Conservation (phyloP, 2,329 filamentous ascomycete genomes). For the Fusarium nodosum region DNA sequence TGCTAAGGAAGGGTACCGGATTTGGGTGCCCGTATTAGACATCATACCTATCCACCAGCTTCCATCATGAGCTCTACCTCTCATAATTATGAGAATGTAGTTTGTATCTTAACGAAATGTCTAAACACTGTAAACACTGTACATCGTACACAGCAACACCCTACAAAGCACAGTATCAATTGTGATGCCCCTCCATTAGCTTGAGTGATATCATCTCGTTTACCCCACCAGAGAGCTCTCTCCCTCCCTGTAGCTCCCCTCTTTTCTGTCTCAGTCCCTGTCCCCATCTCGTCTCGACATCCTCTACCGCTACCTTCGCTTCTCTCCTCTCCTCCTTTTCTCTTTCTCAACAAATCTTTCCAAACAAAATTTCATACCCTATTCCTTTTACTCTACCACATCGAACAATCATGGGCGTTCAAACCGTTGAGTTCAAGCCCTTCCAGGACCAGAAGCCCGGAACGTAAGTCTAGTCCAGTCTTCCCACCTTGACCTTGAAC, state of each 20-base stretch:
- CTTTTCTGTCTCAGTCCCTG: conserved; percentile 41
- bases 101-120: conserved; percentile 21
- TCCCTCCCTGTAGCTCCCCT: conserved; percentile 46
- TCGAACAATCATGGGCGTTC: conserved; percentile 71
- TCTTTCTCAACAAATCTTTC: conserved; percentile 40
- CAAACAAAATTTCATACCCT: not conserved
- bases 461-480: conserved; percentile 78
- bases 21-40: not conserved
- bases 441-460: conserved; percentile 98
- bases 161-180: conserved; percentile 41
- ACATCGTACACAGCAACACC: fast-evolving
- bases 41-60: conserved; percentile 4
- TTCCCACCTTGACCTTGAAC: conserved; percentile 17
- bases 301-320: conserved; percentile 23
- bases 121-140: conserved; percentile 32
- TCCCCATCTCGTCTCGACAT: conserved; percentile 18
- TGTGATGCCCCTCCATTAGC: conserved; percentile 48
- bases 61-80: conserved; percentile 25
- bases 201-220: conserved; percentile 49
- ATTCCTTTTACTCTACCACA: conserved; percentile 12
- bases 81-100: conserved; percentile 22
- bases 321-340: conserved; percentile 21
- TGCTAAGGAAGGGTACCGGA: no score
- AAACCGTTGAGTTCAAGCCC: conserved; percentile 84
- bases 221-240: conserved; percentile 49